Conservation (phyloP, 768 basidiomycete species). For the Clathrus columnatus region DNA sequence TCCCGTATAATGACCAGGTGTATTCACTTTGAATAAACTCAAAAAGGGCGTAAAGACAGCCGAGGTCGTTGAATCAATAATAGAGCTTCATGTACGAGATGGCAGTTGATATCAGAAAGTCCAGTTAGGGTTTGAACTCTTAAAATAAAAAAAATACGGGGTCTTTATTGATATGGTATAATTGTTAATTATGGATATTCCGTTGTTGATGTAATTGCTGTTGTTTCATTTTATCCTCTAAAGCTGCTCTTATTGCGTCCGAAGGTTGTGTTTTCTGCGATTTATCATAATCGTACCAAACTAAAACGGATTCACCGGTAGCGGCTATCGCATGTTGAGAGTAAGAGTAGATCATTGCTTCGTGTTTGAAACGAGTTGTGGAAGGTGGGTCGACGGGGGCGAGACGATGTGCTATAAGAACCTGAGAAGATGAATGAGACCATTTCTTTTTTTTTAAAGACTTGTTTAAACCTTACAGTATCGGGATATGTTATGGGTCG, state of each 20-base stretch:
- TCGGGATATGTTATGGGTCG: slow-evolving; percentile 71
- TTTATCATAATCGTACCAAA: slow-evolving; percentile 64
- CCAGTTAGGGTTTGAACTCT: too few relatives aligned
- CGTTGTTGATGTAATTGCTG: not conserved
- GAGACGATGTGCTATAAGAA: slow-evolving; percentile 57
- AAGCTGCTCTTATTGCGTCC: not conserved
- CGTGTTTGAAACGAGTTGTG: slow-evolving; percentile 41
- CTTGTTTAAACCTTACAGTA: slow-evolving; percentile 43
- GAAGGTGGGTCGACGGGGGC: slow-evolving; percentile 21
- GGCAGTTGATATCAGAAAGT: too few relatives aligned
- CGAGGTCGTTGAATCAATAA: too few relatives aligned
- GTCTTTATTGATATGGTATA: too few relatives aligned
- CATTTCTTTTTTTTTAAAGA: slow-evolving; percentile 2
- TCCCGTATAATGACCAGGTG: too few relatives aligned
- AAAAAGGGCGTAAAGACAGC: too few relatives aligned
- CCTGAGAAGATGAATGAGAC: too few relatives aligned
- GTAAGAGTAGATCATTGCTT: slow-evolving; percentile 55
- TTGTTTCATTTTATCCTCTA: slow-evolving; percentile 2
- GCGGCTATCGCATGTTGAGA: slow-evolving; percentile 55
- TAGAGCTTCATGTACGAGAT: too few relatives aligned
- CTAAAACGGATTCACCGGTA: slow-evolving; percentile 52
- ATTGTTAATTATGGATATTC: not conserved
- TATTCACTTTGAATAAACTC: too few relatives aligned
- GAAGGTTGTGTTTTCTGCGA: slow-evolving; percentile 37
- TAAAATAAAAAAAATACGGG: too few relatives aligned